Percentiles rank a stretch among this genome's conserved stretches.
Evolutionary conservation across 306 rosid genomes (phyloP).

Genomic region (Vigna reflexopilosa): DNA sequence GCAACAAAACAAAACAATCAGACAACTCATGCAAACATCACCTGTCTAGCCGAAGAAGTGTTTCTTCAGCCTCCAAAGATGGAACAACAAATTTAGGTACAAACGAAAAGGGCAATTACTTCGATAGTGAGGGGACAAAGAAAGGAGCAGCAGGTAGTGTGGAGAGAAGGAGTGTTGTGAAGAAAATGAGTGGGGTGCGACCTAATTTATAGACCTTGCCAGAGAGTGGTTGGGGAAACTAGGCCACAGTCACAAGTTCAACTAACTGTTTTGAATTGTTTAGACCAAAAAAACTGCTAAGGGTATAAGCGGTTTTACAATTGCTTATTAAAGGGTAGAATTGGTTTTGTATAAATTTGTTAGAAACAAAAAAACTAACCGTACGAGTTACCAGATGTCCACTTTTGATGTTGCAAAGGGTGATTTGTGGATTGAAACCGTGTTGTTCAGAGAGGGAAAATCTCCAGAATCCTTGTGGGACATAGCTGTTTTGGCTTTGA

Average conservation of each 20-base stretch:
- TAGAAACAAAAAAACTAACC: neutral
- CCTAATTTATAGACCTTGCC: constrained; percentile 57
- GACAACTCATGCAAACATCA: constrained; percentile 29
- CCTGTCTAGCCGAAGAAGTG: neutral
- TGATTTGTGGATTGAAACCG: constrained; percentile 52
- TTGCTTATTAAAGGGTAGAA: neutral
- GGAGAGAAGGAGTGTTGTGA: constrained; percentile 52
- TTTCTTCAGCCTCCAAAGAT: constrained; percentile 8
- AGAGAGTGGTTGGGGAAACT: constrained; percentile 14
- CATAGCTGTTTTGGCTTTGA: constrained; percentile 46
- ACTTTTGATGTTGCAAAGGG: constrained; percentile 30
- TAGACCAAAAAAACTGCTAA: constrained; percentile 47
- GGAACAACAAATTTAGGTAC: neutral
- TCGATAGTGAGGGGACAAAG: constrained; percentile 33
- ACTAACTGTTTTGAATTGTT: constrained; percentile 48
- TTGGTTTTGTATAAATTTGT: neutral
- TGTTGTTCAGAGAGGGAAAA: constrained; percentile 52
- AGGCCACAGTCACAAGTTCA: constrained; percentile 39
- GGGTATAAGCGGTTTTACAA: constrained; percentile 13
- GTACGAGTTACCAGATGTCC: neutral
- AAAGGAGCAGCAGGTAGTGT: neutral
- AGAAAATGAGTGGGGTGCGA: constrained; percentile 30
- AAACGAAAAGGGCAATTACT: constrained; percentile 52
- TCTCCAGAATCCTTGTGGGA: constrained; percentile 64
- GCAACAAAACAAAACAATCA: constrained; percentile 33